phyloP scores from a whole-genome alignment of 1,139 yeast species.

The Scheffersomyces illinoinensis region DNA sequence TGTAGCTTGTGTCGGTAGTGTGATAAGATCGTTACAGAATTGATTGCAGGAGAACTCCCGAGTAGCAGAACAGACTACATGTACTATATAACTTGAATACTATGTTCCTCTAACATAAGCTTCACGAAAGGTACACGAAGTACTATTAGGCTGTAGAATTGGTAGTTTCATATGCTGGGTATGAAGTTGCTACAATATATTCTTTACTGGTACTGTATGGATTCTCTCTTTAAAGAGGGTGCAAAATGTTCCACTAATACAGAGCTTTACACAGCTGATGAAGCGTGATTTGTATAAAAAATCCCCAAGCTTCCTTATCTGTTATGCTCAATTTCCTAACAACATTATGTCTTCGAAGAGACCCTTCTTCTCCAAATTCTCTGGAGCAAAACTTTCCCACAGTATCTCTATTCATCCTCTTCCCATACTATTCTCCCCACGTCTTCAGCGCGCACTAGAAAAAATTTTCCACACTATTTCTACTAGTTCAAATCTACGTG shows the following conservation, averaged over 20 bases:
- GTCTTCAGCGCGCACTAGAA: background rate
- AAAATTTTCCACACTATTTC: background rate
- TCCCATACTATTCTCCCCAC: background rate
- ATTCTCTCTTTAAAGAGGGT: no score
- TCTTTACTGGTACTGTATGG: no score
- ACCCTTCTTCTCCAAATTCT: background rate
- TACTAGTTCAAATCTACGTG: background rate
- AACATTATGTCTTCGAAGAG: background rate
- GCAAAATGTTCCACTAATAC: no score
- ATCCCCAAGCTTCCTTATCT: background rate
- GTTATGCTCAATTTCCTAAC: background rate
- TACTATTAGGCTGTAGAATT: background rate
- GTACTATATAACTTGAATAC: background rate
- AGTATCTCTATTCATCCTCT: background rate
- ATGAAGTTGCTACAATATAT: no score
- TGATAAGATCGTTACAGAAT: background rate
- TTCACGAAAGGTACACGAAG: background rate
- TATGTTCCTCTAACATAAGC: background rate
- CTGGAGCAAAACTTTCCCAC: slow-evolving; percentile 14
- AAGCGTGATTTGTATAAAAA: no score
- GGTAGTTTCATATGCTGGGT: no score
- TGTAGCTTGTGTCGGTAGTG: background rate
- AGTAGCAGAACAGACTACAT: background rate
- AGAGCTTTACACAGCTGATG: no score
- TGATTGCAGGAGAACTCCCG: background rate